Base-by-base conservation (phyloP, 768 basidiomycete species). In the Dendrothele bispora region DNA sequence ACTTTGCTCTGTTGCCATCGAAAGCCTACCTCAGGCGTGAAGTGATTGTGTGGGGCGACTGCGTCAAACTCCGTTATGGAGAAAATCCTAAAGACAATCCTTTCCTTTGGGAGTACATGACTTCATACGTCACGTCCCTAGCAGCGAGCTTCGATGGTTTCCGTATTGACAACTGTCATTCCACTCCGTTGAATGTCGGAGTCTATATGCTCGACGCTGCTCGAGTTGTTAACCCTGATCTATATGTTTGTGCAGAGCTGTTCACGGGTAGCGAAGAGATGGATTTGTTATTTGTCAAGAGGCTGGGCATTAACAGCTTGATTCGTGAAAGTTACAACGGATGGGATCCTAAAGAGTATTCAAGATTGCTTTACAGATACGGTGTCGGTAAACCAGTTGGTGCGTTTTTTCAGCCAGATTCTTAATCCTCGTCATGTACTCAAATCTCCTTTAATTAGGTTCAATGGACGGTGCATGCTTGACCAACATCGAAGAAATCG, bases 141-240 rank as follows among this genome's bases (percentile, higher is more conserved):
- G 97, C 95, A 0, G 70, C 69, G 30, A 78, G 80, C 7, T 99
- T 98, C 61, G 88, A 98, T 51, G 97, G 97, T 8, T 99, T 99
- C 79, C 83, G 97, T 24, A 87, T 99, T 57, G 97, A 99, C 69
- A 99, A 99, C 62, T 97, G 93, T 53, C 95, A 99, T 68, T 98
- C 95, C 3, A 99, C 97, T 0, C 97, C 97, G 12, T 69, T 98
- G 27, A 83, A 91, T 55, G 93, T 98, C n/a, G 97, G 97, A n/a
- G 86, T 86, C n/a, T 74, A 77, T 37, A 85, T 99, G 73, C 83
- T 99, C 28, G 97, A 99, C 61, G 84, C 85, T 15, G 95, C 95
- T 5, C 81, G 97, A 26, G 83, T 83, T 18, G 82, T 83, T 43
- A 92, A 92, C 55, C 95, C 94, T 1, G 78, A 98, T 58, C 74